Conservation (phyloP, 441 rosid genomes). For the Syzygium syzygioides region DNA sequence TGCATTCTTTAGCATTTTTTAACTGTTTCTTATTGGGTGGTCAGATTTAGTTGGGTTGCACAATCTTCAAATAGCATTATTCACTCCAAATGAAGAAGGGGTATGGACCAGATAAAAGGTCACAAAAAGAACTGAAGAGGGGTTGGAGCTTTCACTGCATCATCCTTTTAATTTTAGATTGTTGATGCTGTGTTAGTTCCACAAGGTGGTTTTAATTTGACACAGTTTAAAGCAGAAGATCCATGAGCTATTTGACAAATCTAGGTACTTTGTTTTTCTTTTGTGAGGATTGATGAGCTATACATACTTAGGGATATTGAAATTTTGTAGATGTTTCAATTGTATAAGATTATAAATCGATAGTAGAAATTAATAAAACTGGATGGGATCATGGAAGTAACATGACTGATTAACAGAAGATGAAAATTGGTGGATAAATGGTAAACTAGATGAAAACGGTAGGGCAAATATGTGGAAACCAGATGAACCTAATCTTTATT, state of each 20-base stretch:
- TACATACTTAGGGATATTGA: not conserved
- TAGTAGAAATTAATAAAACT: not conserved
- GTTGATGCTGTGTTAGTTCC: not conserved
- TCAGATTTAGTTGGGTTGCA: not conserved
- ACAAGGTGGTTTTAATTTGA: not conserved
- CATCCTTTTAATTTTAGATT: not conserved
- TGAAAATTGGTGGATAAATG: not conserved
- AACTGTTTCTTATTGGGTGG: slow-evolving; percentile 7
- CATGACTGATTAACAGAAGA: not conserved
- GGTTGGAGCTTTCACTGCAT: not conserved
- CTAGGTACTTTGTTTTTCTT: not conserved
- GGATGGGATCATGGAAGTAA: not conserved
- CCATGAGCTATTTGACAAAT: not conserved
- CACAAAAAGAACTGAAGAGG: not conserved
- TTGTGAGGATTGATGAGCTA: not conserved
- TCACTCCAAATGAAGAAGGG: not conserved
- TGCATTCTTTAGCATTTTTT: slow-evolving; percentile 22
- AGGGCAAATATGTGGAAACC: not conserved
- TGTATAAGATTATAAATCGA: not conserved
- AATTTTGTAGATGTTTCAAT: not conserved
- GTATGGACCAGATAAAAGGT: not conserved
- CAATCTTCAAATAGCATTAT: not conserved
- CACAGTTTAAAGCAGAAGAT: not conserved
- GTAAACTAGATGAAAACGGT: not conserved
- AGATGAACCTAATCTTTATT: not conserved